Conservation (phyloP, 2,329 filamentous ascomycete species). For the Calonectria multiphialidica region DNA sequence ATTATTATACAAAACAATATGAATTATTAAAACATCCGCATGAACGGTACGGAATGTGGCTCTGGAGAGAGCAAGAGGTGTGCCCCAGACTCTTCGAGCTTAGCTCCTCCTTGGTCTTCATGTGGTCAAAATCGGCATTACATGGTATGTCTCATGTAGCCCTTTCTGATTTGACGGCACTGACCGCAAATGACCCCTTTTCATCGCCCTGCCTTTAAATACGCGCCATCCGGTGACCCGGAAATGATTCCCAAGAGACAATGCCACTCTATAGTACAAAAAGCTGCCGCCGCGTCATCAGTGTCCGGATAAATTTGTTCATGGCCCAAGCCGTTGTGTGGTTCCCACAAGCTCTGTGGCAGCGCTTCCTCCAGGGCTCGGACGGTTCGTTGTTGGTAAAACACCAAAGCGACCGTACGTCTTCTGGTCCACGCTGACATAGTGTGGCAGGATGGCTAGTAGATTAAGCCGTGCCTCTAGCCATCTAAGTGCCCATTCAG, state of each 20-base stretch:
- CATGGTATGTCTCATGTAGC: background rate
- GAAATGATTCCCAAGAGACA: slow-evolving; percentile 15
- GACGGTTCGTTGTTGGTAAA: slow-evolving; percentile 70
- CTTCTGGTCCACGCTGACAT: slow-evolving; percentile 95
- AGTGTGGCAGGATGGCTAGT: slow-evolving; percentile 86
- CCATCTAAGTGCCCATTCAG: slow-evolving; percentile 88
- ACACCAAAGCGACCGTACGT: slow-evolving; percentile 94
- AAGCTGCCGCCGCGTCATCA: slow-evolving; percentile 20
- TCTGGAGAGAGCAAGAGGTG: background rate
- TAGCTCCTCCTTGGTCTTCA: no score
- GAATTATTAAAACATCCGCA: background rate
- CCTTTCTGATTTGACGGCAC: background rate
- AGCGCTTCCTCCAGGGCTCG: slow-evolving; percentile 54
- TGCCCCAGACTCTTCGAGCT: no score
- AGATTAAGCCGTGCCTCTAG: slow-evolving; percentile 91
- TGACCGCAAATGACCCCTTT: background rate
- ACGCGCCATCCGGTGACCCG: slow-evolving; percentile 20
- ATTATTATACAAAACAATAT: background rate
- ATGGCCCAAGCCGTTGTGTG: slow-evolving; percentile 78
- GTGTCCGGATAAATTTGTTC: slow-evolving; percentile 41
- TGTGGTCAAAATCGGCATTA: background rate
- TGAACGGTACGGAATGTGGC: background rate
- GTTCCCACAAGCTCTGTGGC: slow-evolving; percentile 71
- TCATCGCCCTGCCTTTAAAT: slow-evolving; percentile 19
- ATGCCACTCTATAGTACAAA: slow-evolving; percentile 28